Conservation (phyloP, 331 rosid genomes). For the Phaseolus coccineus region DNA sequence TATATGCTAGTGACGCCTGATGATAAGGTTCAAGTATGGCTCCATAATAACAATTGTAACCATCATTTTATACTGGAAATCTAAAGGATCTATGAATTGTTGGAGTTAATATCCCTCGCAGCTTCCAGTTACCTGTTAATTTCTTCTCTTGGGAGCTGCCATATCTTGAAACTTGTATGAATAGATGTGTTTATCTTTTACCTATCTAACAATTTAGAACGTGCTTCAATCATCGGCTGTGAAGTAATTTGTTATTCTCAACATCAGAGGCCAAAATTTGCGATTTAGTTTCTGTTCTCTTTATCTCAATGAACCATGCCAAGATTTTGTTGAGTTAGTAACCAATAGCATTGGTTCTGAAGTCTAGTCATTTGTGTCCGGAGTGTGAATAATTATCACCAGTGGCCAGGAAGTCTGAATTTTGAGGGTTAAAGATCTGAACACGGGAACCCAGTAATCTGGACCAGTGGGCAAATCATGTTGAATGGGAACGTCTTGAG, state of each 20-base stretch:
- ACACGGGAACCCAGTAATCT: no score
- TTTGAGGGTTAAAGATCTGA: no score
- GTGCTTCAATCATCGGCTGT: constrained; percentile 21
- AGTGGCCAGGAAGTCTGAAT: no score
- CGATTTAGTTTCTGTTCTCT: constrained; percentile 30
- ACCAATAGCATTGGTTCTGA: constrained; percentile 12
- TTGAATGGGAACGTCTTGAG: no score
- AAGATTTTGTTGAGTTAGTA: background rate
- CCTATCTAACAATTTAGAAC: constrained; percentile 27
- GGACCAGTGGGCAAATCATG: no score
- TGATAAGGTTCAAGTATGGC: constrained; percentile 46
- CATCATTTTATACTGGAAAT: constrained; percentile 58
- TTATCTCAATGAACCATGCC: constrained; percentile 1
- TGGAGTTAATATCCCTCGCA: constrained; percentile 45
- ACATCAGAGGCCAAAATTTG: constrained; percentile 16
- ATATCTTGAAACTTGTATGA: constrained; percentile 51
- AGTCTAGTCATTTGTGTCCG: background rate
- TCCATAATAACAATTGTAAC: constrained; percentile 58
- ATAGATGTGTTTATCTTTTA: constrained; percentile 17
- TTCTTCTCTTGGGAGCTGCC: constrained; percentile 44
- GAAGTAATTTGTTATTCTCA: constrained; percentile 6
- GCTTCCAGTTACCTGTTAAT: constrained; percentile 51
- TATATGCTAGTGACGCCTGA: constrained; percentile 92
- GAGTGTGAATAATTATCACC: no score
- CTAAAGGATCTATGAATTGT: constrained; percentile 55